phyloP scores from a whole-genome alignment of 1,284 basidiomycete genomes.

The Schizophyllum amplum region DNA sequence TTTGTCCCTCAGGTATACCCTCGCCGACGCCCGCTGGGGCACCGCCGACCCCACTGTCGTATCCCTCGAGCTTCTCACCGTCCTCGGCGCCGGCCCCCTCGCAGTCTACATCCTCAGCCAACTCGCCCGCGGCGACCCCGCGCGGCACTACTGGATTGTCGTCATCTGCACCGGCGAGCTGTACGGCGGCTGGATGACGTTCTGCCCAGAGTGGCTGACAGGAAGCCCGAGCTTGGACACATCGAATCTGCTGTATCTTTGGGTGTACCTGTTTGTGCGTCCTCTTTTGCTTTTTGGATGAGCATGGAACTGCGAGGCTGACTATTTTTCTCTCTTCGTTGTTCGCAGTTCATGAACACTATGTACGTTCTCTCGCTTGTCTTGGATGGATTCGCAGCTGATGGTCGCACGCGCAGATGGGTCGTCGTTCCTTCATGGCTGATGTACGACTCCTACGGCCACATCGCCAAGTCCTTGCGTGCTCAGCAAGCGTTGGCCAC shows the following conservation, averaged over 20 bases:
- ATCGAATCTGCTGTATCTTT: conserved; percentile 51
- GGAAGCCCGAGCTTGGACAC: conserved; percentile 66
- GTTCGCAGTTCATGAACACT: conserved; percentile 63
- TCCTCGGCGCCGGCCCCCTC: conserved; percentile 66
- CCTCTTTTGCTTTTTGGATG: neutral
- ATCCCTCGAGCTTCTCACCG: conserved; percentile 75
- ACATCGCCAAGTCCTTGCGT: conserved; percentile 56
- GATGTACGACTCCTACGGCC: conserved; percentile 67
- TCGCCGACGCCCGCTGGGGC: conserved; percentile 76
- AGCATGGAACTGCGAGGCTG: conserved; percentile 3
- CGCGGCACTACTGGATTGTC: conserved; percentile 74
- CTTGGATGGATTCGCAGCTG: conserved; percentile 15
- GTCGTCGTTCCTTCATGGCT: conserved; percentile 67
- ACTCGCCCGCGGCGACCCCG: conserved; percentile 53
- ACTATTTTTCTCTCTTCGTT: conserved; percentile 1
- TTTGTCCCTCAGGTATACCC: no score
- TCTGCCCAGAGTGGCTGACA: conserved; percentile 77
- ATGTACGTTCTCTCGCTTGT: conserved; percentile 41
- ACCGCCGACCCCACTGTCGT: conserved; percentile 70
- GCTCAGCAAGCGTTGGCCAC: conserved; percentile 26
- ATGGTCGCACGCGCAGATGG: conserved; percentile 44
- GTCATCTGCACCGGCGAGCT: conserved; percentile 68
- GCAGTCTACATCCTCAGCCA: conserved; percentile 64
- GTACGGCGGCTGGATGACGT: conserved; percentile 82
- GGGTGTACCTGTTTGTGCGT: conserved; percentile 47